Evolutionary conservation across 495 filamentous ascomycete species (phyloP).

Genomic region (Aspergillus ostianus): DNA sequence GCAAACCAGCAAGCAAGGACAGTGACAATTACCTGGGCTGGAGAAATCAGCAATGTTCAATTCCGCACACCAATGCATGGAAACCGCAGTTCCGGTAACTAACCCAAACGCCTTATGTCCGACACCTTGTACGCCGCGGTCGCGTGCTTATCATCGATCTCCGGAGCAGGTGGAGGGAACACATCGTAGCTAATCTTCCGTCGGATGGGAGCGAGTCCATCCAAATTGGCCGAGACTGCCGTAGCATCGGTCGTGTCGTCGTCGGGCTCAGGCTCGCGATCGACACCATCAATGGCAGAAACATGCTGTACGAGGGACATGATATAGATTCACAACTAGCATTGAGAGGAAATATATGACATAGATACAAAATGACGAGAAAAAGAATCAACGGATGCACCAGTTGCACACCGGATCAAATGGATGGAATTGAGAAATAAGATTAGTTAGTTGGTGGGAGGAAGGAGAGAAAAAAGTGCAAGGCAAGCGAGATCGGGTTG

Average conservation of each 20-base stretch:
- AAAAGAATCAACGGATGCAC: too few relatives aligned
- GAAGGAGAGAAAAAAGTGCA: background rate
- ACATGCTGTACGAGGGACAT: slow-evolving; percentile 49
- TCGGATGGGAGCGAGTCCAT: slow-evolving; percentile 17
- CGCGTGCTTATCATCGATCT: slow-evolving; percentile 26
- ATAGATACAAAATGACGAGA: background rate
- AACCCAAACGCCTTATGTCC: slow-evolving; percentile 48
- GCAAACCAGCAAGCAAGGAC: slow-evolving; percentile 63
- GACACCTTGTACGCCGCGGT: slow-evolving; percentile 54
- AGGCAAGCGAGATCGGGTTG: background rate
- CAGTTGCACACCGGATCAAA: too few relatives aligned
- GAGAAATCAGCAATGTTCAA: background rate
- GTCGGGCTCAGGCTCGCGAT: slow-evolving; percentile 28
- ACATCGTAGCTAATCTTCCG: slow-evolving; percentile 36
- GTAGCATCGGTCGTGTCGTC: slow-evolving; percentile 12
- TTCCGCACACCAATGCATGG: background rate
- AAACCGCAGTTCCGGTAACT: slow-evolving; percentile 9
- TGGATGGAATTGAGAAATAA: background rate
- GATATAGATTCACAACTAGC: slow-evolving; percentile 1
- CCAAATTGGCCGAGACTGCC: slow-evolving; percentile 5
- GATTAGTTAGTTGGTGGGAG: too few relatives aligned
- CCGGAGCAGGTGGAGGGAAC: slow-evolving; percentile 23
- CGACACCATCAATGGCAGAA: slow-evolving; percentile 39
- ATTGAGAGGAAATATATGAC: background rate
- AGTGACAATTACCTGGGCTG: slow-evolving; percentile 59